phyloP scores from a whole-genome alignment of 2,329 filamentous ascomycete species.

The Drechslera avenae region DNA sequence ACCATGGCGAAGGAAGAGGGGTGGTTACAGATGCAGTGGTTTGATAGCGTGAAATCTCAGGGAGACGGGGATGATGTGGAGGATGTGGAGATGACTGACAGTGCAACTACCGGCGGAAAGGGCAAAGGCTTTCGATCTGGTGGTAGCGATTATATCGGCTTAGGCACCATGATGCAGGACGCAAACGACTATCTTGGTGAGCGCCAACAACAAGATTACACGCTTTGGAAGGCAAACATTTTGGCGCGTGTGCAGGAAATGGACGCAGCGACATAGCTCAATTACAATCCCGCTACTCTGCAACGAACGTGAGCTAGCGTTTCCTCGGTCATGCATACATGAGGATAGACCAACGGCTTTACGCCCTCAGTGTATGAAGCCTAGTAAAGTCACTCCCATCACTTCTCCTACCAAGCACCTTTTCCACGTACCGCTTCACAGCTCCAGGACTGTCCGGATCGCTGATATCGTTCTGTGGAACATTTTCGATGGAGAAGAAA shows the following conservation, averaged over 20 bases:
- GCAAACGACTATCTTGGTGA: constrained; percentile 73
- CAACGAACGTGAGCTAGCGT: too few species aligned
- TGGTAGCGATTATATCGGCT: constrained; percentile 53
- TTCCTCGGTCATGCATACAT: too few species aligned
- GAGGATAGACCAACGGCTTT: too few species aligned
- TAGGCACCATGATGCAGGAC: constrained; percentile 75
- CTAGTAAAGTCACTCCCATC: neutral
- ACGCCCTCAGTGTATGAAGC: neutral
- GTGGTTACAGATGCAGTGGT: constrained; percentile 61
- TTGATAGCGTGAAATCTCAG: constrained; percentile 58
- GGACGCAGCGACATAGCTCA: constrained; percentile 35
- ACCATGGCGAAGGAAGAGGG: constrained; percentile 42
- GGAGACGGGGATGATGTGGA: constrained; percentile 34
- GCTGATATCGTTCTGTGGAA: constrained; percentile 6
- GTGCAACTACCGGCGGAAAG: constrained; percentile 38
- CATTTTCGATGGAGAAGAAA: constrained; percentile 23
- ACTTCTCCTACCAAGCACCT: neutral
- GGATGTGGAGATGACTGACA: constrained; percentile 31
- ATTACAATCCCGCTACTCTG: too few species aligned
- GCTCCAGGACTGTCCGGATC: neutral
- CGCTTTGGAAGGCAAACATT: constrained; percentile 67
- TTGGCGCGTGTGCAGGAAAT: constrained; percentile 61
- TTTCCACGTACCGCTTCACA: neutral
- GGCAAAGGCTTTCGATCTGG: constrained; percentile 50
- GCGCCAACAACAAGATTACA: constrained; percentile 64